Percentiles rank a stretch among this genome's conserved stretches.
Evolutionary conservation across 257 asterid genomes (phyloP).

Genomic region (Solanum chaucha): DNA sequence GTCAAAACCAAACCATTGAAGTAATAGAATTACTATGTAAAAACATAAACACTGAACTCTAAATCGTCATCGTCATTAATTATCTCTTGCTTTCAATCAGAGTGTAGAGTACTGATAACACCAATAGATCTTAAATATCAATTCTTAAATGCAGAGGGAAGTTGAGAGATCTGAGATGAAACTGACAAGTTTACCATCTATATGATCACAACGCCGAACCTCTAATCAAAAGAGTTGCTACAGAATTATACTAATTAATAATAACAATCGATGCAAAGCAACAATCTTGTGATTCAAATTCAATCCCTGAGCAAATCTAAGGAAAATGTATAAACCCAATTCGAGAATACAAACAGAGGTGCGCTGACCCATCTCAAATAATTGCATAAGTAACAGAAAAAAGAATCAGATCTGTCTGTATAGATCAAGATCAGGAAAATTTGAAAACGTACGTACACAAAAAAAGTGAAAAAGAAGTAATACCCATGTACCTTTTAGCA

Average conservation of each 20-base stretch:
- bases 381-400: neutral
- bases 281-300: neutral
- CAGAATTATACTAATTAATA: neutral
- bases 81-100: neutral
- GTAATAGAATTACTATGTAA: neutral
- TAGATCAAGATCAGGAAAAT: neutral
- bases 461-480: neutral
- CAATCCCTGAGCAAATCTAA: neutral
- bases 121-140: neutral
- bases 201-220: neutral
- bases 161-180: neutral
- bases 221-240: neutral
- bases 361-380: neutral
- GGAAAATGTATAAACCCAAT: neutral
- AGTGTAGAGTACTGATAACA: neutral
- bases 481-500: neutral
- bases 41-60: neutral
- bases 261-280: neutral
- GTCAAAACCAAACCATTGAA: neutral
- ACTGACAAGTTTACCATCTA: neutral
- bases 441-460: neutral
- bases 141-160: neutral
- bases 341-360: neutral
- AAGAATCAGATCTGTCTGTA: neutral
- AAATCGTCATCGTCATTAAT: neutral